A percentile compares a stretch with the other conserved stretches of the same genome.
These are phyloP conservation scores for Taiozyma onychis DNA, from an alignment of 1,139 yeast species.

Conservation along the genomic window DNA sequence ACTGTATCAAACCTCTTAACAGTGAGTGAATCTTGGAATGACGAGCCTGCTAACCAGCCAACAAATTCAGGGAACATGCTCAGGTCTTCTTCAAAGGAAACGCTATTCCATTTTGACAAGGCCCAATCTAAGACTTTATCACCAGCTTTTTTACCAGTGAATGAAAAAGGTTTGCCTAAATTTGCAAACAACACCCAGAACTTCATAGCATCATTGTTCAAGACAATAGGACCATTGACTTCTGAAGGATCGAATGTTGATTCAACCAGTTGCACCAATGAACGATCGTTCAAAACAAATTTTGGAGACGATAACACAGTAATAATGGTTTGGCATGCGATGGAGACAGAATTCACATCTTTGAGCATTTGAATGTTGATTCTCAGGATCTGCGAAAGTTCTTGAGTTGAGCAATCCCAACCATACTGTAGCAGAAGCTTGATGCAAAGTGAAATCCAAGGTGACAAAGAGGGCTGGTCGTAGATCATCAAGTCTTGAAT, in stretches of 20 bases:
- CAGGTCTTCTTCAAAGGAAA: slow-evolving; percentile 6
- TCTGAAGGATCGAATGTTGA: slow-evolving; percentile 48
- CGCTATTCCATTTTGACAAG: slow-evolving; percentile 35
- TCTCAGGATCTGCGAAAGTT: slow-evolving; percentile 29
- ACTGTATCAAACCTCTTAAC: slow-evolving; percentile 2
- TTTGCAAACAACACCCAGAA: slow-evolving; percentile 48
- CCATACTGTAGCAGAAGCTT: slow-evolving; percentile 28
- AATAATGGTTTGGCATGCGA: slow-evolving; percentile 29
- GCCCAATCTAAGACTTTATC: slow-evolving; percentile 43
- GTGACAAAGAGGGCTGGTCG: slow-evolving; percentile 24
- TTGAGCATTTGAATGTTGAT: slow-evolving; percentile 44
- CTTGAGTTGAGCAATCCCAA: slow-evolving; percentile 13
- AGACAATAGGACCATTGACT: slow-evolving; percentile 48
- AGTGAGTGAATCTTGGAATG: slow-evolving; percentile 1
- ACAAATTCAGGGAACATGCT: slow-evolving; percentile 32
- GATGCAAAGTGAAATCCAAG: slow-evolving; percentile 35
- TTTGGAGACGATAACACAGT: slow-evolving; percentile 21
- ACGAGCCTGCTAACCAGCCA: slow-evolving; percentile 38
- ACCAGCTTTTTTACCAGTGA: slow-evolving; percentile 19
- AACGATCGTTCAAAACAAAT: slow-evolving; percentile 29
- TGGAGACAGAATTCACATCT: slow-evolving; percentile 24
- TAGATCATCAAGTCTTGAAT: slow-evolving; percentile 9
- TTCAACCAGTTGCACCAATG: slow-evolving; percentile 40
- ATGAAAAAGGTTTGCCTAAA: slow-evolving; percentile 32
- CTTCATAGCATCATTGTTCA: slow-evolving; percentile 41